A percentile compares a stretch with the other conserved stretches of the same genome.
Evolutionary conservation across 768 basidiomycete genomes (phyloP).

Genomic region (Flagelloscypha sp.): DNA sequence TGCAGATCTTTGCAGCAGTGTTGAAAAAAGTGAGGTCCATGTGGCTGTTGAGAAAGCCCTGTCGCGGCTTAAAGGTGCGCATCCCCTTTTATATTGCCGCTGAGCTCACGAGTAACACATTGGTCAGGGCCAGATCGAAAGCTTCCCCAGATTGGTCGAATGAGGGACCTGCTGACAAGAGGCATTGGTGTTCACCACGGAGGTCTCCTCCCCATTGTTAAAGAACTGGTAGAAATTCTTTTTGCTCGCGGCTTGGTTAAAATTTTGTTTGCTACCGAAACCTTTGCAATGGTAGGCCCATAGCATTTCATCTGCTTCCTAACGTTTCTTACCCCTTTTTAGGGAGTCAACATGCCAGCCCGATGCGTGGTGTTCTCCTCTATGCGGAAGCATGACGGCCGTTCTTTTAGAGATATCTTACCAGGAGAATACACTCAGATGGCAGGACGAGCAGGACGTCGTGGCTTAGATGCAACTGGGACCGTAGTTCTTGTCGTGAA

Average conservation of each 20-base stretch:
- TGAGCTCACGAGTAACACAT: constrained; percentile 6
- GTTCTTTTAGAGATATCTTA: constrained; percentile 80
- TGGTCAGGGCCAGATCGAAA: constrained; percentile 77
- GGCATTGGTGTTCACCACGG: constrained; percentile 99
- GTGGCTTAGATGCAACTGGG: constrained; percentile 90
- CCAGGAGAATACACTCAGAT: constrained; percentile 98
- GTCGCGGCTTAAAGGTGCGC: constrained; percentile 78
- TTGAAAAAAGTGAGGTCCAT: constrained; percentile 96
- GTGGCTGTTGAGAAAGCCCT: constrained; percentile 89
- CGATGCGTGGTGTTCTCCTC: constrained; percentile 94
- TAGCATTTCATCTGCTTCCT: not conserved
- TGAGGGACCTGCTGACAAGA: constrained; percentile 81
- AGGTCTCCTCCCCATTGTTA: constrained; percentile 90
- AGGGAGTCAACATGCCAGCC: constrained; percentile 99
- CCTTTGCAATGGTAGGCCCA: constrained; percentile 87
- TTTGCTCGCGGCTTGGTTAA: constrained; percentile 96
- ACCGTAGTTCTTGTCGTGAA: constrained; percentile 88
- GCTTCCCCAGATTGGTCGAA: constrained; percentile 85
- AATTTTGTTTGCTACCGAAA: constrained; percentile 95
- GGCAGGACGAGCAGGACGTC: constrained; percentile 95
- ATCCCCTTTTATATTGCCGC: constrained; percentile 2
- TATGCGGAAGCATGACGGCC: constrained; percentile 92
- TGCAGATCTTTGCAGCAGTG: constrained; percentile 76
- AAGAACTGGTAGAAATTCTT: constrained; percentile 96
- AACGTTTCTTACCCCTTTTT: constrained; percentile 7